Base-by-base conservation (phyloP, 805 yeast species). In the Cyberlindnera meyerae region DNA sequence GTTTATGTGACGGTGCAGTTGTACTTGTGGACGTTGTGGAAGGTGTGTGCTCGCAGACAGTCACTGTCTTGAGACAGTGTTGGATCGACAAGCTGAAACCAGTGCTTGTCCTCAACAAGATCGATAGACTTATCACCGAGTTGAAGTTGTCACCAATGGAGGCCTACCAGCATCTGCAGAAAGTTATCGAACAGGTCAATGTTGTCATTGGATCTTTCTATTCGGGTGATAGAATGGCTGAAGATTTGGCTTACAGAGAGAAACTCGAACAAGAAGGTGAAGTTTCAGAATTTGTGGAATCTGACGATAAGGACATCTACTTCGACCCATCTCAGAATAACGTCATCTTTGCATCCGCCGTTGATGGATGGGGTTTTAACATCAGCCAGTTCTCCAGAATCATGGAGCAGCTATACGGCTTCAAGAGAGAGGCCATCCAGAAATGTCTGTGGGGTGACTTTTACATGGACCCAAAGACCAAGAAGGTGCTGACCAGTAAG, bases 281-380 rank as follows among this genome's bases (percentile, higher is more conserved):
- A 12, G 68, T 69, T 12, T 71, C 71, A 24, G 82, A 79, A 37
- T 84, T 69, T 52, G 71, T 80, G 16, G 96, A 86, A 47, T 73
- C 71, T 42, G 83, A 78, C 46, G 97, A 89, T 57, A 75, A 79
- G 24, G 94, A 80, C 49, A 62, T 89, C 18, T 89, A 89, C 56
- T 90, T 90, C 45, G 71, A 85, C 13, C 98, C 99, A 0, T 84
- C 82, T 34, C 73, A 76, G 47, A 87, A 87, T 55, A 90, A 90
- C 54, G 96, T 90, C 5, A 76, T 90, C 0, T 90, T 90, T 65
- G 90, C 95, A 1, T 71, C 79, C 20, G 98, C 98, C 1, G 69
- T 83, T 14, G 98, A 93, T 62, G 97, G 97, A 11, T 93, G 98
- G 97, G 99, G 97, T 1, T 93, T 93, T 60, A 83, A 86, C 29